Evolutionary conservation across 2,329 filamentous ascomycete species (phyloP), one percentile per base, ranked within the genome.

Genomic region (Cladophialophora yegresii): DNA sequence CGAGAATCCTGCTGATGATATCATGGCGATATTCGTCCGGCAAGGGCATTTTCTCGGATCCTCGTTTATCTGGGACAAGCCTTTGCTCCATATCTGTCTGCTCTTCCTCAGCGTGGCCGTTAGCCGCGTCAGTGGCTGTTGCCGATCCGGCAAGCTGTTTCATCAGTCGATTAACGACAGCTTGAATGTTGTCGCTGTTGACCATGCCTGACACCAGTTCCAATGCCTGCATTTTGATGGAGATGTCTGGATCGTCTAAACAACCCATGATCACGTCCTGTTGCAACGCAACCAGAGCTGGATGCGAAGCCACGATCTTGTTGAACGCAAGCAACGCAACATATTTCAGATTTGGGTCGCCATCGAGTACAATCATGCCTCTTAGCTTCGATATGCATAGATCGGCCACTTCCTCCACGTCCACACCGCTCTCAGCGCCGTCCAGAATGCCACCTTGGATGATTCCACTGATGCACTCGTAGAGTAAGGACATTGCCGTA

Each of bases 401-500:
- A 30, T 88, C 88, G 6, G 95, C 95, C 73, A 99, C 92, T 76
- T 97, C 93, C 70, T 98, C 93, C 45, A 90, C 89, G 61, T 93
- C 93, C 36, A 88, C 84, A 22, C 88, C 86, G 59, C 91, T 90
- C 69, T 93, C 91, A 30, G 88, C 87, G 51, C 89, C 91, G 33
- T 92, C 91, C 56, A 99, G 81, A 63, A 99, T 96, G 0, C 95
- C 95, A 30, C 95, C 95, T 75, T 97, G 93, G 64, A 99, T 96
- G 67, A 99, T 96, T 26, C 95, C 95, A 75, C 96, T 97, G 77
- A 99, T 97, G 74, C 95, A 99, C 78, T 99, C 95, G 72, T 99
- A 99, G 5, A 98, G 80, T 30, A 99, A 79, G n/a, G 95, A 98
- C 95, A 98, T 98, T 30, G 95, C 95, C 4, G 91, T 90, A 0